These are phyloP conservation scores for Capsicum pubescens DNA, from an alignment of 257 asterid genomes.

Conservation along the genomic window DNA sequence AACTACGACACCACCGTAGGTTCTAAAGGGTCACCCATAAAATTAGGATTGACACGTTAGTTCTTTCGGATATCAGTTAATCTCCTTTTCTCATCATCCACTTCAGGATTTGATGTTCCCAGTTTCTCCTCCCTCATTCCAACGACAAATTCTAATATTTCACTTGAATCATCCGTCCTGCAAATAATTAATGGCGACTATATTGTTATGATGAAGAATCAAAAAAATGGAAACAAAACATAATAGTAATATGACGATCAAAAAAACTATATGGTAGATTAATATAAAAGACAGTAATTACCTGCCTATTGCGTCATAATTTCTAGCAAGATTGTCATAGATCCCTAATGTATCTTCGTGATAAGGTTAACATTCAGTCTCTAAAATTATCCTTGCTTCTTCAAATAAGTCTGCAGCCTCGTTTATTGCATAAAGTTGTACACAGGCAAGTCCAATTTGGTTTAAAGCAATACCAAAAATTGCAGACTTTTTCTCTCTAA, in stretches of 20 bases:
- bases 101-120: constrained; percentile 87
- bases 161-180: constrained; percentile 83
- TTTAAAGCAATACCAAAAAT: constrained; percentile 49
- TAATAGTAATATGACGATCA: background rate
- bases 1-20: too few relatives aligned
- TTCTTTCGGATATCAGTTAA: constrained; percentile 38
- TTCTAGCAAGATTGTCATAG: constrained; percentile 53
- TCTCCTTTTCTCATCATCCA: constrained; percentile 77
- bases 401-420: constrained; percentile 56
- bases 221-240: background rate
- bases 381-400: constrained; percentile 53
- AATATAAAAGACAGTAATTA: constrained; percentile 31
- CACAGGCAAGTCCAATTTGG: constrained; percentile 55
- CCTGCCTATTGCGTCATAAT: constrained; percentile 85
- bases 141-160: constrained; percentile 78
- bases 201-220: background rate
- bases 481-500: constrained; percentile 49
- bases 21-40: too few relatives aligned
- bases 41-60: too few relatives aligned
- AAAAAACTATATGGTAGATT: too few relatives aligned
- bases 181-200: background rate
- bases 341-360: constrained; percentile 54
- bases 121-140: constrained; percentile 89
- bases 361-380: constrained; percentile 48
- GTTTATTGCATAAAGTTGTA: constrained; percentile 49